Evolutionary conservation across 805 yeast genomes (phyloP).

Genomic region (Candida berthetii): DNA sequence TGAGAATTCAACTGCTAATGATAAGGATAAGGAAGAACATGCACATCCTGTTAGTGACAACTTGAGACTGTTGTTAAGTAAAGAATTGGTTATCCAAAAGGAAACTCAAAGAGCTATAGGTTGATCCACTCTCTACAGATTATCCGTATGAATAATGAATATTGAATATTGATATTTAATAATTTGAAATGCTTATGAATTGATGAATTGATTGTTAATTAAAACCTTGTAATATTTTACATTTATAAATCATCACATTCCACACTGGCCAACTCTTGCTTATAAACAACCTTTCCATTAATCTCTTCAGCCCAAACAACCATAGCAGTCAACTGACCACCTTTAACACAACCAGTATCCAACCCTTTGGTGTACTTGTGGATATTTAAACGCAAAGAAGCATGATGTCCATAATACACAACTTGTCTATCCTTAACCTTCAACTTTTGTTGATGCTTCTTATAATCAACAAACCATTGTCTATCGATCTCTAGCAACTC

Average conservation of each 20-base stretch:
- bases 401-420: constrained; percentile 88
- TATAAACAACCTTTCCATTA: constrained; percentile 2
- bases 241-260: constrained; percentile 5
- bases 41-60: constrained; percentile 35
- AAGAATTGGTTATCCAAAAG: constrained; percentile 55
- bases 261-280: constrained; percentile 8
- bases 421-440: constrained; percentile 22
- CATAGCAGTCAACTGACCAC: constrained; percentile 61
- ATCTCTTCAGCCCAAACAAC: constrained; percentile 10
- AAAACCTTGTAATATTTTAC: background rate
- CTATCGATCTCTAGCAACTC: constrained; percentile 65
- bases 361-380: constrained; percentile 69
- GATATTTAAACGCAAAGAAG: constrained; percentile 64
- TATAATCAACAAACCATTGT: constrained; percentile 43
- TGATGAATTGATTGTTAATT: background rate
- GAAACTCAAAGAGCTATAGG: constrained; percentile 34
- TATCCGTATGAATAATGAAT: no score
- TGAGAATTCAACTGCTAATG: background rate
- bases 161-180: background rate
- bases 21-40: constrained; percentile 5
- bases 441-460: constrained; percentile 12
- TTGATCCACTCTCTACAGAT: constrained; percentile 1
- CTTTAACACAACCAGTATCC: constrained; percentile 79
- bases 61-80: constrained; percentile 54
- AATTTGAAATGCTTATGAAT: background rate